phyloP scores from a whole-genome alignment of 805 yeast species.

The Dipodascus geniculatus region DNA sequence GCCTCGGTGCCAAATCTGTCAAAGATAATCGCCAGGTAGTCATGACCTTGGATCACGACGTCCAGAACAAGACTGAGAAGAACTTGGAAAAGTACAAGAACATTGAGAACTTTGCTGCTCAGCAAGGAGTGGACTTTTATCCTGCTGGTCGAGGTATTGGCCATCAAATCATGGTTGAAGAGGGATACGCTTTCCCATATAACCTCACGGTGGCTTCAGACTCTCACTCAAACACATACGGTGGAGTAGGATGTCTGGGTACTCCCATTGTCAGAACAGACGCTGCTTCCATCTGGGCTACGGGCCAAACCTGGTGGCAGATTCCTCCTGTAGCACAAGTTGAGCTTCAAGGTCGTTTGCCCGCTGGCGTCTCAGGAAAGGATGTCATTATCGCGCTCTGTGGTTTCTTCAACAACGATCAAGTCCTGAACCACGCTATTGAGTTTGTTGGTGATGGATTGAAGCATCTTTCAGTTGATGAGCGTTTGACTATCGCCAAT shows the following conservation, averaged over 20 bases:
- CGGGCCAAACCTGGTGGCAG: slow-evolving; percentile 99
- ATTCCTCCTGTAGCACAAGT: slow-evolving; percentile 97
- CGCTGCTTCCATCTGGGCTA: slow-evolving; percentile 99
- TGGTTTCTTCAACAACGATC: slow-evolving; percentile 83
- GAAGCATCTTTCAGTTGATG: slow-evolving; percentile 38
- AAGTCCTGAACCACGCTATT: slow-evolving; percentile 86
- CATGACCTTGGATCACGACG: slow-evolving; percentile 95
- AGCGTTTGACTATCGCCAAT: slow-evolving; percentile 15
- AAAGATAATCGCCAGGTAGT: slow-evolving; percentile 85
- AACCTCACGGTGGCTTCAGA: slow-evolving; percentile 93
- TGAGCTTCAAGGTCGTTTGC: slow-evolving; percentile 69
- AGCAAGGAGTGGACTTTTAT: slow-evolving; percentile 90
- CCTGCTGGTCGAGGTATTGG: slow-evolving; percentile 99
- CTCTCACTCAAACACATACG: slow-evolving; percentile 95
- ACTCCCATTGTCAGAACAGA: slow-evolving; percentile 98
- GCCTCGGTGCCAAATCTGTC: slow-evolving; percentile 78
- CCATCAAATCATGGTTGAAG: slow-evolving; percentile 97
- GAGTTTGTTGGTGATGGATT: slow-evolving; percentile 85
- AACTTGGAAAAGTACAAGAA: slow-evolving; percentile 79
- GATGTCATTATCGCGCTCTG: slow-evolving; percentile 95
- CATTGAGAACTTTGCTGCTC: slow-evolving; percentile 78
- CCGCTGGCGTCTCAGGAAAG: slow-evolving; percentile 85
- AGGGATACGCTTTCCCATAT: slow-evolving; percentile 94
- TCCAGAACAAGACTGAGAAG: slow-evolving; percentile 83
- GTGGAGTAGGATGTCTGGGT: slow-evolving; percentile 92